Percentiles rank a stretch among this genome's conserved stretches.
These are phyloP conservation scores for Solanum hybrid DNA, from an alignment of 305 asterid genomes.

Conservation along the genomic window DNA sequence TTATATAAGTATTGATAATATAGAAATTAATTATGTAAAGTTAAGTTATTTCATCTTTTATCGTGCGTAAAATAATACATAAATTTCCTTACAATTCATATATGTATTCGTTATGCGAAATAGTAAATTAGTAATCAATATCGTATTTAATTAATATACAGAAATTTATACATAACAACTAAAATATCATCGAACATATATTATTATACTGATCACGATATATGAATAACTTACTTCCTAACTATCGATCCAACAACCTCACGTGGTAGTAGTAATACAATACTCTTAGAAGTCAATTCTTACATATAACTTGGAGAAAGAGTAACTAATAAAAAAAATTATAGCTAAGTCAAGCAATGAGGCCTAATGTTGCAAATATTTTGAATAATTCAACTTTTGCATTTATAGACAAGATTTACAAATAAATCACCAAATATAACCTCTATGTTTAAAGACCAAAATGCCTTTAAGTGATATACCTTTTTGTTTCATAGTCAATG, in stretches of 20 bases:
- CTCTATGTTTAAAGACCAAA: background rate
- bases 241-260: background rate
- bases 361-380: background rate
- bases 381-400: background rate
- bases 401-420: background rate
- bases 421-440: background rate
- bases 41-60: background rate
- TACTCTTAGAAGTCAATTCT: background rate
- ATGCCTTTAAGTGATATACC: background rate
- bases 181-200: background rate
- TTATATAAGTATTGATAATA: background rate
- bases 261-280: background rate
- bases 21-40: background rate
- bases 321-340: background rate
- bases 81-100: background rate
- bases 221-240: background rate
- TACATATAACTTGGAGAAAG: background rate
- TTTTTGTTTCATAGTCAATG: background rate
- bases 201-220: background rate
- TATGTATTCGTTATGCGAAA: background rate
- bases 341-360: background rate
- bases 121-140: background rate
- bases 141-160: background rate
- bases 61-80: too few species aligned
- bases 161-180: background rate